Evolutionary conservation across 768 basidiomycete species (phyloP).

Genomic region (Lentinula boryana): DNA sequence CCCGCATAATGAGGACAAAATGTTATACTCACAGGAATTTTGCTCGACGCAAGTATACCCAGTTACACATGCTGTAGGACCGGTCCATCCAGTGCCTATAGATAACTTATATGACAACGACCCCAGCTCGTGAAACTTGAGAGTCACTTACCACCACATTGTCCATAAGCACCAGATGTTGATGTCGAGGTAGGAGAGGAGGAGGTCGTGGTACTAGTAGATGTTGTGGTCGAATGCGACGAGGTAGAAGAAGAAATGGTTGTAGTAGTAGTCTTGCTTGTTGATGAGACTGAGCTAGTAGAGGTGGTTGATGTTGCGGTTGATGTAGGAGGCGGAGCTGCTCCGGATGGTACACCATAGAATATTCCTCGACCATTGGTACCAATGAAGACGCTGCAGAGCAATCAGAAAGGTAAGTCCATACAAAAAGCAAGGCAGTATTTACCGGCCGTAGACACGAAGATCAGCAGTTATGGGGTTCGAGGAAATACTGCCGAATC

Average conservation of each 20-base stretch:
- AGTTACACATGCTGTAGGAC: conserved; percentile 11
- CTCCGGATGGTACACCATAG: conserved; percentile 15
- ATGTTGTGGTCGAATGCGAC: conserved; percentile 4
- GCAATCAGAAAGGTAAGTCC: neutral
- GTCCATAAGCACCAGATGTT: conserved; percentile 12
- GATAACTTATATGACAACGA: neutral
- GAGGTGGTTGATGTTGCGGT: neutral
- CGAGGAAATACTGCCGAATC: conserved; percentile 27
- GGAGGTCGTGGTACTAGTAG: neutral
- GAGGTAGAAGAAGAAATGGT: conserved; percentile 6
- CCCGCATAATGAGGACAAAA: neutral
- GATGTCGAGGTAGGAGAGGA: conserved; percentile 3
- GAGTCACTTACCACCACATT: conserved; percentile 16
- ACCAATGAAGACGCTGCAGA: conserved; percentile 28
- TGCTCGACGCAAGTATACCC: conserved; percentile 16
- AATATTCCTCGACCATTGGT: conserved; percentile 31
- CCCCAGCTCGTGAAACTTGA: neutral
- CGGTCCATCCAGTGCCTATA: conserved; percentile 13
- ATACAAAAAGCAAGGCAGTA: neutral
- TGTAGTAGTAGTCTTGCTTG: neutral
- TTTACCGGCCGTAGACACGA: conserved; percentile 28
- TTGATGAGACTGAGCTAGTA: neutral
- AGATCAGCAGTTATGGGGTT: conserved; percentile 31
- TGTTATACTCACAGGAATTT: conserved; percentile 17
- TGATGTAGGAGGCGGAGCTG: conserved; percentile 7